Conservation (phyloP, 2,329 filamentous ascomycete genomes). For the Niveomyces coronatus region DNA sequence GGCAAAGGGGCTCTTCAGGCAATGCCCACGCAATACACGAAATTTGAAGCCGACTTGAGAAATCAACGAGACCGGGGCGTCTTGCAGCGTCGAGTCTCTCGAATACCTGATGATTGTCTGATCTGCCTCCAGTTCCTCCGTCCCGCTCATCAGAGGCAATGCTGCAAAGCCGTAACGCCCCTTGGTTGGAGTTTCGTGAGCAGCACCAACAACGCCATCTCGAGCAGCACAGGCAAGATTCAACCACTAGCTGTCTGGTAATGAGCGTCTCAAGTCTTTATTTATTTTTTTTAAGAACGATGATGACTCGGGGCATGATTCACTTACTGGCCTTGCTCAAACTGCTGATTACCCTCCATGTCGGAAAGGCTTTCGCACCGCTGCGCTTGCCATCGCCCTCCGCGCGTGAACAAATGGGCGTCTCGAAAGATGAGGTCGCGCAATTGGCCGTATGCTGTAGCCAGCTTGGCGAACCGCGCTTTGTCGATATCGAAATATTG, state of each 20-base stretch:
- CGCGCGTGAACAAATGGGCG: constrained; percentile 18
- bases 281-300: not conserved
- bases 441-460: constrained; percentile 25
- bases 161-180: constrained; percentile 35
- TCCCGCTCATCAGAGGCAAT: constrained; percentile 41
- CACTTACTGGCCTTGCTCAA: constrained; percentile 40
- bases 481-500: constrained; percentile 36
- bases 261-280: no score
- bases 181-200: constrained; percentile 33
- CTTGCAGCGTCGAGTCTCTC: constrained; percentile 29
- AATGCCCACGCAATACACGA: constrained; percentile 41
- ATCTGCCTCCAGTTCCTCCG: constrained; percentile 30
- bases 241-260: constrained; percentile 42
- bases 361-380: constrained; percentile 26
- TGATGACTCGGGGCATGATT: not conserved
- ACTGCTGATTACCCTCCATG: constrained; percentile 29
- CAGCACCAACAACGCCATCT: constrained; percentile 41
- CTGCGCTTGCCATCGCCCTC: constrained; percentile 29
- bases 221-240: constrained; percentile 44
- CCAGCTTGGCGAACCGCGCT: constrained; percentile 26
- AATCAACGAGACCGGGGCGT: constrained; percentile 40
- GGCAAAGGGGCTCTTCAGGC: constrained; percentile 39
- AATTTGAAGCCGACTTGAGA: constrained; percentile 38
- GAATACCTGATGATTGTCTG: constrained; percentile 31
- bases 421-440: constrained; percentile 30